Conservation (phyloP, 1,284 basidiomycete genomes). For the Malassezia yamatoensis region DNA sequence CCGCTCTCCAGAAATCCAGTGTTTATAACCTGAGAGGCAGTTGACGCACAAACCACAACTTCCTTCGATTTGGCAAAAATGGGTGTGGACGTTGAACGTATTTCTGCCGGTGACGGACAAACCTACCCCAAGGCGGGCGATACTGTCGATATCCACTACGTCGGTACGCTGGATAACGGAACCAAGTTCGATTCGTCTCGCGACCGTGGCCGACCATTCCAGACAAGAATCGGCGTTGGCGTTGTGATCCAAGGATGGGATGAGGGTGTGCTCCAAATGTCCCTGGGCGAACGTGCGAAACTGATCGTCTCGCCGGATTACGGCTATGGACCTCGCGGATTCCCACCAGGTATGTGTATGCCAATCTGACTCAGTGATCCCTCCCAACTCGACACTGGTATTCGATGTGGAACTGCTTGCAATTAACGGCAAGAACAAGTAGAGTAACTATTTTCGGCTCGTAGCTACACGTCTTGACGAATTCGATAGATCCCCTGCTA, state of each 20-base stretch:
- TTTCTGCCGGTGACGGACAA: constrained; percentile 46
- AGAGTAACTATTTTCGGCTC: constrained; percentile 5
- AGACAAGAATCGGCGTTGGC: constrained; percentile 38
- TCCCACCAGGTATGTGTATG: constrained; percentile 13
- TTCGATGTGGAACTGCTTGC: constrained; percentile 50
- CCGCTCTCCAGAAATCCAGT: background rate
- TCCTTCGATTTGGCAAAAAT: constrained; percentile 10
- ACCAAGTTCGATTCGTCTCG: constrained; percentile 44
- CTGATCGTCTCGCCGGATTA: constrained; percentile 47
- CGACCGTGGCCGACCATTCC: constrained; percentile 45
- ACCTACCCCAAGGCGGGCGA: constrained; percentile 45
- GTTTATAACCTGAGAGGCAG: background rate
- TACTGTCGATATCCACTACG: constrained; percentile 40
- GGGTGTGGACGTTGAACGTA: constrained; percentile 45
- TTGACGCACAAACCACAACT: constrained; percentile 16
- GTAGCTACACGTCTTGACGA: constrained; percentile 1
- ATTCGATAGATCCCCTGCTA: background rate
- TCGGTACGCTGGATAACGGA: constrained; percentile 38
- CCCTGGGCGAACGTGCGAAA: constrained; percentile 48
- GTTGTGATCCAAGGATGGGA: constrained; percentile 50
- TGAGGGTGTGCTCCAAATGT: constrained; percentile 50
- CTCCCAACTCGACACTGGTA: constrained; percentile 39
- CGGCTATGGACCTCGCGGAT: constrained; percentile 43
- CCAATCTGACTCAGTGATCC: constrained; percentile 36
- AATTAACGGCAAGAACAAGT: constrained; percentile 44